Base-by-base conservation (phyloP, 2,329 filamentous ascomycete species). In the Epichloe sylvatica region DNA sequence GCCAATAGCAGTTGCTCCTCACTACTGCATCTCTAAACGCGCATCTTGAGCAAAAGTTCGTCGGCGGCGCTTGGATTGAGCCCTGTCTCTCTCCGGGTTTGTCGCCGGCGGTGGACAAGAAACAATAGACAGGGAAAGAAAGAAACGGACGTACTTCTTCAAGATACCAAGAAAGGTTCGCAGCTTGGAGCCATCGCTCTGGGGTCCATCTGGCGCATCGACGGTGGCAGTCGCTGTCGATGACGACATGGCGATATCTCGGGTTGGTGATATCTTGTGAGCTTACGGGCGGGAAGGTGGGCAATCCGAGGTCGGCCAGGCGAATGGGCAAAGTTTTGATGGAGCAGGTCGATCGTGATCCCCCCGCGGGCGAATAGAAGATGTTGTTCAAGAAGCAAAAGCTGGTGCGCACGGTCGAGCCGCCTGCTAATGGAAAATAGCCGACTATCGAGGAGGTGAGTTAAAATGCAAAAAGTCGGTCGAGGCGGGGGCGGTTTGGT, bases 81-180 rank as follows among this genome's bases (percentile, higher is more conserved):
- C 37, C 33, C 42, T 34, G 44, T 49, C 23, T 30, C 21, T n/a
- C 33, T 44, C 49, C 38, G 38, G 51, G 39, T 3, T 46, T 34
- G 50, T 49, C 47, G 49, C 48, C 45, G 40, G 19, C 12, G 21
- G 39, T 19, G 7, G 3, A 23, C 9, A 11, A 11, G 15, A 35
- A 30, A 13, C 15, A 13, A 36, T 12, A 6, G 17, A 17, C 9
- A 13, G 17, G 23, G 19, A 19, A 13, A 6, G 33, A 30, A 42
- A 45, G 42, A n/a, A 15, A 6, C 13, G 5, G 8, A 67, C 81
- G 71, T 76, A 94, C 88, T 86, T 94, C 69, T 84, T 83, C 62
- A 97, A 70, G 57, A 96, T 94, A 49, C 82, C 80, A 53, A 96
- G 67, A 62, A 97, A 94, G 1, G 87, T 94, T 69, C 81, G 85